phyloP scores from a whole-genome alignment of 371 early-diverging fungal genomes.

The Mortierella sp. region DNA sequence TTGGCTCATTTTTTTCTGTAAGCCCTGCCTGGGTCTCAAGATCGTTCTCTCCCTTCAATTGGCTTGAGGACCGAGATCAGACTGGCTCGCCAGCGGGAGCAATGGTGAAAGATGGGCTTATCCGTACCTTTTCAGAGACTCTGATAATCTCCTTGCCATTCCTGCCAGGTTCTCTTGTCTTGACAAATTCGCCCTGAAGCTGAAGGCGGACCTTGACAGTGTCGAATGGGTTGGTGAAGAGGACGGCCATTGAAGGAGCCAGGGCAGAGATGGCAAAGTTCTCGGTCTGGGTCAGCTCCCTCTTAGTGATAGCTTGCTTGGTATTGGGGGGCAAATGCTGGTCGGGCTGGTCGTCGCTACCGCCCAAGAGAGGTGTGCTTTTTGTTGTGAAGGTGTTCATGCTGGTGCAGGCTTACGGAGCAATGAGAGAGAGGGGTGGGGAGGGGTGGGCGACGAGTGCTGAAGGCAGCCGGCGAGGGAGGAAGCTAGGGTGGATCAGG shows the following conservation, averaged over 20 bases:
- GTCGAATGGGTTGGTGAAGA: slow-evolving; percentile 78
- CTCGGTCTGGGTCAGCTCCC: slow-evolving; percentile 54
- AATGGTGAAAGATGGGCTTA: not conserved
- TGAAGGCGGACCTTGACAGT: slow-evolving; percentile 76
- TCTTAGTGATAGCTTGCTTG: slow-evolving; percentile 14
- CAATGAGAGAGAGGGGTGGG: not conserved
- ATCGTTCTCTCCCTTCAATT: no score
- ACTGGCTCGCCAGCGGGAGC: no score
- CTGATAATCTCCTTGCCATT: slow-evolving; percentile 50
- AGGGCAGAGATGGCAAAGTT: slow-evolving; percentile 64
- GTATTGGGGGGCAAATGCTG: slow-evolving; percentile 10
- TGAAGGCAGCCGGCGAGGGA: no score
- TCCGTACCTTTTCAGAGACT: slow-evolving; percentile 52
- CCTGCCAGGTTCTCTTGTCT: slow-evolving; percentile 47
- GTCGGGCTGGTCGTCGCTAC: slow-evolving; percentile 25
- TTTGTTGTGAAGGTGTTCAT: slow-evolving; percentile 56
- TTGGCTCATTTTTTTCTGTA: no score
- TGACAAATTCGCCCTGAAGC: slow-evolving; percentile 66
- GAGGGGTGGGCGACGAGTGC: no score
- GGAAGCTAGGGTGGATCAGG: no score
- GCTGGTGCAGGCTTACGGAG: not conserved
- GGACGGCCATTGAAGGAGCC: slow-evolving; percentile 68
- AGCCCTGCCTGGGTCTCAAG: no score
- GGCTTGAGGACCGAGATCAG: no score
- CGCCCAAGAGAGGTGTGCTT: slow-evolving; percentile 47